These are phyloP conservation scores for Chaetomiaceae sp. DNA, from an alignment of 2,329 filamentous ascomycete species.

Conservation along the genomic window DNA sequence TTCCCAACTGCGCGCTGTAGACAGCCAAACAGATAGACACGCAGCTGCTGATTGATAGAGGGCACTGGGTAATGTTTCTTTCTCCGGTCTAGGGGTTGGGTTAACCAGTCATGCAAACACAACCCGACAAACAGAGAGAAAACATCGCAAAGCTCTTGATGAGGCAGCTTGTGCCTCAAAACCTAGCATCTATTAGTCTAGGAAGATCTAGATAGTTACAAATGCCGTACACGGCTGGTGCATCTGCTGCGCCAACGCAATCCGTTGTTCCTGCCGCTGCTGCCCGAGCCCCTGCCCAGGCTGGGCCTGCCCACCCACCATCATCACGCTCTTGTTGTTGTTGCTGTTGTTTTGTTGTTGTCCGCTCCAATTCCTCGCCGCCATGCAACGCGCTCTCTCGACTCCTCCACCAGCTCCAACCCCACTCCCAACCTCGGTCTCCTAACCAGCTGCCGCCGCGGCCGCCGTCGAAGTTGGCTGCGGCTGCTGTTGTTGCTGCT, in stretches of 20 bases:
- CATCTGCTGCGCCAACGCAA: background rate
- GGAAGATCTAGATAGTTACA: slow-evolving; percentile 32
- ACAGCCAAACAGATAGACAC: too few relatives aligned
- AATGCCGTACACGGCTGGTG: slow-evolving; percentile 13
- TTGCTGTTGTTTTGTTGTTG: background rate
- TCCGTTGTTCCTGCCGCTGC: background rate
- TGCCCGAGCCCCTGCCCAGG: too few relatives aligned
- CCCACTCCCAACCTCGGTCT: background rate
- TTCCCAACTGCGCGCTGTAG: too few relatives aligned
- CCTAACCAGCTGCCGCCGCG: slow-evolving; percentile 9
- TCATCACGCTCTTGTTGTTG: too few relatives aligned
- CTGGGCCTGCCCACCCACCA: too few relatives aligned
- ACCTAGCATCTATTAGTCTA: slow-evolving; percentile 35
- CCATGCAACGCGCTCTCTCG: background rate
- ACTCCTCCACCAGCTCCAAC: background rate
- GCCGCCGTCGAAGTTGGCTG: slow-evolving; percentile 3
- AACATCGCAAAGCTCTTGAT: slow-evolving; percentile 10
- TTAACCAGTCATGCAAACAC: too few relatives aligned
- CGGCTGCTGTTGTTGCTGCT: slow-evolving; percentile 16
- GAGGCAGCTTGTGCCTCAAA: slow-evolving; percentile 34
- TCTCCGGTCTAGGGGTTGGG: too few relatives aligned
- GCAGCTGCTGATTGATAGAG: too few relatives aligned
- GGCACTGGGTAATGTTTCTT: too few relatives aligned
- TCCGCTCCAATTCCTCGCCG: background rate
- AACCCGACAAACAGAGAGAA: too few relatives aligned